Conservation (phyloP, 2,329 filamentous ascomycete genomes). For the Hypoxylon sp. region DNA sequence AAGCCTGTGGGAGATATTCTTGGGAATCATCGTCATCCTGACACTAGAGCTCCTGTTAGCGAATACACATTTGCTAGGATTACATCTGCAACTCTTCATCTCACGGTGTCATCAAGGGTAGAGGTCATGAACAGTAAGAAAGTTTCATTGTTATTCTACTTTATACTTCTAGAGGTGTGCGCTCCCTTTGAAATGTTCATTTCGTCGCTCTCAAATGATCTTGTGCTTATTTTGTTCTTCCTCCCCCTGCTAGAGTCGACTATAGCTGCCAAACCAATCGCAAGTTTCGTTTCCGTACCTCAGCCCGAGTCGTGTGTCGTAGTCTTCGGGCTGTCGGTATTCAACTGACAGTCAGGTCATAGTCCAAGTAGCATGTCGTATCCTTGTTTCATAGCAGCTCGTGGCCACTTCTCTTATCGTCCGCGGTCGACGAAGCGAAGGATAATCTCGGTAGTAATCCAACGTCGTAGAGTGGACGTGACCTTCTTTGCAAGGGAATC, state of each 20-base stretch:
- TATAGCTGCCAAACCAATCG: constrained; percentile 10
- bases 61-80: not conserved
- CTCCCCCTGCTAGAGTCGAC: too few species aligned
- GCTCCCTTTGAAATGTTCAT: not conserved
- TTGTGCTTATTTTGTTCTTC: not conserved
- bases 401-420: constrained; percentile 6
- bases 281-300: constrained; percentile 8
- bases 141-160: constrained; percentile 33
- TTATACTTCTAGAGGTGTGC: constrained; percentile 21
- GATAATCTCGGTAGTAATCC: not conserved
- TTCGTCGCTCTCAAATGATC: not conserved
- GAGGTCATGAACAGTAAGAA: constrained; percentile 22
- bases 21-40: too few species aligned
- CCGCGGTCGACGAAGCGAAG: not conserved
- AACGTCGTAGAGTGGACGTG: not conserved
- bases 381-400: not conserved
- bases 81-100: not conserved
- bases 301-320: constrained; percentile 11
- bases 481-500: not conserved
- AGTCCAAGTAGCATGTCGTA: constrained; percentile 22
- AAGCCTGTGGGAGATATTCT: too few species aligned
- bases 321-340: constrained; percentile 17
- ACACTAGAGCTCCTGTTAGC: not conserved
- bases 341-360: constrained; percentile 25
- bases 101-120: not conserved